Conservation (phyloP, 495 filamentous ascomycete genomes). For the Lasiosphaeria hispida region DNA sequence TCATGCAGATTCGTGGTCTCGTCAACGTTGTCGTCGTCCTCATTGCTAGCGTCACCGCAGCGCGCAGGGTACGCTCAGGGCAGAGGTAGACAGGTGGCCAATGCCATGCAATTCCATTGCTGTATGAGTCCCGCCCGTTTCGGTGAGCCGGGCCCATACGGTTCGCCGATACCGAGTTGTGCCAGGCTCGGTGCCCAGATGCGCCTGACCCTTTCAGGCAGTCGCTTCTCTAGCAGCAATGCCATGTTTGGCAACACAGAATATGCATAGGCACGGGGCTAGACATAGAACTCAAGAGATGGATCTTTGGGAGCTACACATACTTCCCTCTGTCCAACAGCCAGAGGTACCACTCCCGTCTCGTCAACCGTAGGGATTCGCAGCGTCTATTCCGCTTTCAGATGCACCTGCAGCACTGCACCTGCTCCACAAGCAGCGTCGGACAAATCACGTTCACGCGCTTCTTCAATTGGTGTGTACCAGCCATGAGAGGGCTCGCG, state of each 20-base stretch:
- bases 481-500: slow-evolving; percentile 11
- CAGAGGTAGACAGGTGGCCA: no score
- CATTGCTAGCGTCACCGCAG: neutral
- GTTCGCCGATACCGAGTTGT: no score
- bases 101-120: no score
- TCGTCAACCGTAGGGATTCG: slow-evolving; percentile 20
- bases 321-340: slow-evolving; percentile 3
- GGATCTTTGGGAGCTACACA: slow-evolving; percentile 27
- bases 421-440: slow-evolving; percentile 18
- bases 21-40: neutral
- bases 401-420: slow-evolving; percentile 25
- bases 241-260: neutral
- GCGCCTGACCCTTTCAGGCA: neutral
- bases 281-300: slow-evolving; percentile 2
- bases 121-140: no score
- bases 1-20: slow-evolving; percentile 2
- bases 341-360: slow-evolving; percentile 7
- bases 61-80: no score
- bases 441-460: slow-evolving; percentile 24
- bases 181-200: no score
- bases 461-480: slow-evolving; percentile 16
- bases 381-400: slow-evolving; percentile 25
- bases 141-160: no score
- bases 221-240: slow-evolving; percentile 5
- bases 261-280: slow-evolving; percentile 17